Conservation (phyloP, 306 rosid species). For the Cyamopsis tetragonoloba region DNA sequence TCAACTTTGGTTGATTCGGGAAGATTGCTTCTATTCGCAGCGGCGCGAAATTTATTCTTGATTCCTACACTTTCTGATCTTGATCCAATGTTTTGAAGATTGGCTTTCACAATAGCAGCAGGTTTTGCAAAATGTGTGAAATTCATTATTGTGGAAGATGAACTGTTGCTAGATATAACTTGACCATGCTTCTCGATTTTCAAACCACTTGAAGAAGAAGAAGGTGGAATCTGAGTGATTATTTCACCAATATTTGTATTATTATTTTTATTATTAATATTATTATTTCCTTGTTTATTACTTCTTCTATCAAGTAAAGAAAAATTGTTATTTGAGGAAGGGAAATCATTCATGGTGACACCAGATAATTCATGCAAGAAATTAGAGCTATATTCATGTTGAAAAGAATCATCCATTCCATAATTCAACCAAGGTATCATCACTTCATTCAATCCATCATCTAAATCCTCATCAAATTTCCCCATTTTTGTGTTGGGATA, state of each 20-base stretch:
- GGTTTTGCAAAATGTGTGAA: slow-evolving; percentile 81
- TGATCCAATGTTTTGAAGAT: slow-evolving; percentile 41
- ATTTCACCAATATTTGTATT: slow-evolving; percentile 36
- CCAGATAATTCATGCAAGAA: slow-evolving; percentile 58
- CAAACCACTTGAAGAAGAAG: slow-evolving; percentile 31
- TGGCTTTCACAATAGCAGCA: slow-evolving; percentile 52
- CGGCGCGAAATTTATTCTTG: slow-evolving; percentile 38
- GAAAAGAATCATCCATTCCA: slow-evolving; percentile 51
- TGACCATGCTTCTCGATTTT: slow-evolving; percentile 42
- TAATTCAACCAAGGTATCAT: slow-evolving; percentile 68
- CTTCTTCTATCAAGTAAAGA: slow-evolving; percentile 39
- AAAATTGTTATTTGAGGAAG: slow-evolving; percentile 30
- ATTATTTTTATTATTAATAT: no score
- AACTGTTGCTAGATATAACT: slow-evolving; percentile 30
- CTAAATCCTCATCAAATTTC: slow-evolving; percentile 42
- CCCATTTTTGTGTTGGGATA: slow-evolving; percentile 42
- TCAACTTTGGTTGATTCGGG: slow-evolving; percentile 29
- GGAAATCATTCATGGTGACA: slow-evolving; percentile 44
- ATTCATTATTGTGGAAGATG: slow-evolving; percentile 51
- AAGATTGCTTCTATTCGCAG: slow-evolving; percentile 33
- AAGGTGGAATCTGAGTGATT: slow-evolving; percentile 37
- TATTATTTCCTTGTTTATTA: no score
- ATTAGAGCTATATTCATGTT: slow-evolving; percentile 51
- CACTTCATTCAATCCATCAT: slow-evolving; percentile 42
- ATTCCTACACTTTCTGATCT: slow-evolving; percentile 29